phyloP scores from a whole-genome alignment of 805 yeast species.

The Lachancea waltii region DNA sequence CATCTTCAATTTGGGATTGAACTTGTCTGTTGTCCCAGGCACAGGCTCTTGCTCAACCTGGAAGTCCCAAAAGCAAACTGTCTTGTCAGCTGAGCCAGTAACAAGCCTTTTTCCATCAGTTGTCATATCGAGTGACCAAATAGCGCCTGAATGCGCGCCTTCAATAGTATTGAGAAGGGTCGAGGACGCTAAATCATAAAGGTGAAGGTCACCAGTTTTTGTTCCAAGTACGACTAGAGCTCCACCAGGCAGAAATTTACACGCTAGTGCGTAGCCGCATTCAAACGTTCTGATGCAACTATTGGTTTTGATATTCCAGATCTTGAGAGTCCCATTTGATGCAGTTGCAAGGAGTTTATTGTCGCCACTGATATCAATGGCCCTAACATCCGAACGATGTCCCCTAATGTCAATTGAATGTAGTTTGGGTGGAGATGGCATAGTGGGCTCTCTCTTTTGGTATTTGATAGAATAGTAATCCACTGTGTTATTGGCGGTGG shows the following conservation, averaged over 20 bases:
- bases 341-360: conserved; percentile 79
- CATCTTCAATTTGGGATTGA: conserved; percentile 48
- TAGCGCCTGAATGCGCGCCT: conserved; percentile 71
- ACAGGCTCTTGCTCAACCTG: conserved; percentile 58
- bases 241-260: conserved; percentile 87
- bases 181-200: conserved; percentile 82
- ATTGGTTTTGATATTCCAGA: conserved; percentile 74
- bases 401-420: conserved; percentile 70
- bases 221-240: conserved; percentile 81
- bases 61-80: conserved; percentile 85
- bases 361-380: conserved; percentile 77
- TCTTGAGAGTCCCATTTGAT: conserved; percentile 79
- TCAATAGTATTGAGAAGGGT: conserved; percentile 62
- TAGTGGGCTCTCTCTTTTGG: conserved; percentile 40
- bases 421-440: conserved; percentile 39
- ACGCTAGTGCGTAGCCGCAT: conserved; percentile 78
- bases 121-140: conserved; percentile 86
- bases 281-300: conserved; percentile 82
- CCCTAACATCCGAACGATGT: conserved; percentile 83
- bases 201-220: conserved; percentile 74
- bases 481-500: conserved; percentile 67
- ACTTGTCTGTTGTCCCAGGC: conserved; percentile 55
- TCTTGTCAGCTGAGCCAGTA: conserved; percentile 92
- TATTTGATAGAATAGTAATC: conserved; percentile 66
- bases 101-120: conserved; percentile 79